phyloP scores from a whole-genome alignment of 2,329 filamentous ascomycete genomes.

The Fusarium xyrophilum region DNA sequence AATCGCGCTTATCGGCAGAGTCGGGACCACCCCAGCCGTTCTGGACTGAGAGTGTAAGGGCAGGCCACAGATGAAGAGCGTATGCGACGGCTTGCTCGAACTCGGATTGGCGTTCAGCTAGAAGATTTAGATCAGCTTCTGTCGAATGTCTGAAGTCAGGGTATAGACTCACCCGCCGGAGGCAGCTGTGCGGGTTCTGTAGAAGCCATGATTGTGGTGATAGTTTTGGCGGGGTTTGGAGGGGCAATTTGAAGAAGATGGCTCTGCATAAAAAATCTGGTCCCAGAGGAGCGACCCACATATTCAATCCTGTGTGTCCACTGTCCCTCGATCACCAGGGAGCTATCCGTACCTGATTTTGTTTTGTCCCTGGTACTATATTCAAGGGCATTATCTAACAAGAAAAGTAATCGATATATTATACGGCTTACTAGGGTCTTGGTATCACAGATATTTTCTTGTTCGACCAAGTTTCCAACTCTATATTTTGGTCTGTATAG shows the following conservation, averaged over 20 bases:
- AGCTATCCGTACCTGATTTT: neutral
- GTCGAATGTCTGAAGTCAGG: neutral
- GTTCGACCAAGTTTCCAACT: neutral
- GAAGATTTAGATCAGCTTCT: constrained; percentile 10
- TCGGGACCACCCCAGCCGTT: constrained; percentile 88
- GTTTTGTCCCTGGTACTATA: neutral
- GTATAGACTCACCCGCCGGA: constrained; percentile 40
- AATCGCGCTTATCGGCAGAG: constrained; percentile 88
- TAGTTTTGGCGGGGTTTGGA: constrained; percentile 43
- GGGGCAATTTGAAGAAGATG: constrained; percentile 38
- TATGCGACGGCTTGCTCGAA: constrained; percentile 91
- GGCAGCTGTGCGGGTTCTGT: constrained; percentile 43
- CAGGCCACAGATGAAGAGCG: constrained; percentile 84
- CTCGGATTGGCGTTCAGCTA: constrained; percentile 64
- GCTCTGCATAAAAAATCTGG: constrained; percentile 42
- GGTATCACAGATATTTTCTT: neutral
- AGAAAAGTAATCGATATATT: neutral
- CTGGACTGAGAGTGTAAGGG: constrained; percentile 84
- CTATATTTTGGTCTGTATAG: constrained; percentile 10
- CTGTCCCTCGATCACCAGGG: neutral
- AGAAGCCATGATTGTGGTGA: constrained; percentile 43
- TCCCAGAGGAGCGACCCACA: constrained; percentile 14
- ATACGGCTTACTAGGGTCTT: no score
- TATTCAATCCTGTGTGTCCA: neutral
- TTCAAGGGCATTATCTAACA: neutral